Evolutionary conservation across 495 filamentous ascomycete genomes (phyloP), one percentile per base, ranked within the genome.

Genomic region (Lepidopterella palustris): DNA sequence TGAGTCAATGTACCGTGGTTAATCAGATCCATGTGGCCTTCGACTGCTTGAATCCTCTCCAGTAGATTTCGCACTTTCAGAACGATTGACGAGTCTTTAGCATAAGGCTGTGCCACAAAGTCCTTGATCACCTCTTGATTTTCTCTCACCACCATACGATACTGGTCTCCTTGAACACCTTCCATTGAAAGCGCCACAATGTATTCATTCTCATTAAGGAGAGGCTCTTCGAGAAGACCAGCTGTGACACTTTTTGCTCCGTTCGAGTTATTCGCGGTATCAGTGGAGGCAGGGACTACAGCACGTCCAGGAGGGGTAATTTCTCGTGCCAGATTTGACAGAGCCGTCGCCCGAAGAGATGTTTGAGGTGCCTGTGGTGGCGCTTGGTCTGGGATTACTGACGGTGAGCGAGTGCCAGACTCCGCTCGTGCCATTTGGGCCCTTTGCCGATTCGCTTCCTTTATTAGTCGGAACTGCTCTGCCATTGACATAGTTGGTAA

Each of bases 21-120:
- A 24, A 57, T 18, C 25, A 66, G 55, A 54, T 66, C 63, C 4
- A 60, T 40, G 25, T 62, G 59, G 4, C 39, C 50, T 26, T 66
- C 63, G 13, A 62, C 23, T 3, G 40, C 55, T 39, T 42, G 45
- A 18, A 66, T 42, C 23, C 27, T 50, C 20, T 58, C 9, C 8
- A 62, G 31, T n/a, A 65, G 18, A 9, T 24, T 26, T 5, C 25
- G 9, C 20, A 50, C 25, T 15, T 27, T 50, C 18, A 5, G 18
- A 31, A 20, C 25, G 3, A 32, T 54, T 54, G 52, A 15, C 52
- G 52, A 54, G 24, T 35, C 32, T 18, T 24, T 18, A 23, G 52
- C 1, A 23, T 40, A 8, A 21, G 28, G 28, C 32, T 54, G 31
- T n/a, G 15, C 15, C n/a, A 40, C 32, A 24, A 54, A 18, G 0